Conservation (phyloP, 2,329 filamentous ascomycete genomes). For the Incumbomyces lentus region DNA sequence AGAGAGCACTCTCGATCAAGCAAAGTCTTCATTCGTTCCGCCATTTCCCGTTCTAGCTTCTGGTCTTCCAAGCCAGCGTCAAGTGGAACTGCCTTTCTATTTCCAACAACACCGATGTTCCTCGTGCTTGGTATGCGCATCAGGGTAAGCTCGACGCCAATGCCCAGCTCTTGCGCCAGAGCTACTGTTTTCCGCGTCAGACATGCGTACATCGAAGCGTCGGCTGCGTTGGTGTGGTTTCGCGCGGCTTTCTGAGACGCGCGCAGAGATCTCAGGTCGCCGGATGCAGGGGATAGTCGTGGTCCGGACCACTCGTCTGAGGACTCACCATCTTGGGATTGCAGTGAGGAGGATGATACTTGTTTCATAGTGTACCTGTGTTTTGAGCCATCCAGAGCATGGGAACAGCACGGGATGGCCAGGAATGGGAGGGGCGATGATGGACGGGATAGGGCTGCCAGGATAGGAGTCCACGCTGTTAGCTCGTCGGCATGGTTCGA, state of each 20-base stretch:
- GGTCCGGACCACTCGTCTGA: constrained; percentile 16
- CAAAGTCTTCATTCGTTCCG: constrained; percentile 51
- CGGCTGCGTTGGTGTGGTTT: constrained; percentile 23
- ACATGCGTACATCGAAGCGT: constrained; percentile 66
- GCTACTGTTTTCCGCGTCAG: constrained; percentile 67
- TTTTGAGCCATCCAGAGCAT: constrained; percentile 63
- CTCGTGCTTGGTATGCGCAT: constrained; percentile 85
- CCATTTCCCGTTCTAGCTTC: constrained; percentile 42
- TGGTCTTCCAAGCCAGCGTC: constrained; percentile 16
- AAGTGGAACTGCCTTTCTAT: constrained; percentile 29
- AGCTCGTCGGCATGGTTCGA: constrained; percentile 96
- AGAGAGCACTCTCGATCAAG: constrained; percentile 44
- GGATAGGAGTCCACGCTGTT: constrained; percentile 87
- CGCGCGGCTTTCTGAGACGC: constrained; percentile 25
- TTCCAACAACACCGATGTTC: constrained; percentile 71
- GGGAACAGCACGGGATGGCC: constrained; percentile 90
- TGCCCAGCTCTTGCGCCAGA: constrained; percentile 63
- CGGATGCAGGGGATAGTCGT: constrained; percentile 24
- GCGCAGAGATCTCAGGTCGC: constrained; percentile 32
- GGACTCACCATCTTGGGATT: neutral
- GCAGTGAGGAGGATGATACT: constrained; percentile 6
- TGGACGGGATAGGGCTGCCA: constrained; percentile 52
- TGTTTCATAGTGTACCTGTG: constrained; percentile 46
- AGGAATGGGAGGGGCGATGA: constrained; percentile 67
- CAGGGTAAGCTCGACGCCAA: constrained; percentile 69